phyloP scores from a whole-genome alignment of 805 yeast species.

The Isabelozyma pseudorhagii region DNA sequence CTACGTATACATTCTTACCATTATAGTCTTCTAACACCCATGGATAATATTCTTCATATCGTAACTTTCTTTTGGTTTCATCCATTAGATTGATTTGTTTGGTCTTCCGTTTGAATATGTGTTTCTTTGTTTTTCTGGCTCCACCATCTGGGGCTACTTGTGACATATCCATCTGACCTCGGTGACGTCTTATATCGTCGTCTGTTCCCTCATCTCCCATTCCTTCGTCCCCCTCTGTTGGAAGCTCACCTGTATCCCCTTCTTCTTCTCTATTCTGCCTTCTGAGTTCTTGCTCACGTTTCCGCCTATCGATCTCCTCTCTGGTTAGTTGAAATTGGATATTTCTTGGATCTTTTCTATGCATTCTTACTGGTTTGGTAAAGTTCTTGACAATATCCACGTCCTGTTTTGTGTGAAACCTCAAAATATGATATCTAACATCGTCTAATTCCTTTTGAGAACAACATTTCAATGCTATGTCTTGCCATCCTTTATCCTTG shows the following conservation, averaged over 20 bases:
- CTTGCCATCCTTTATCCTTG: constrained; percentile 38
- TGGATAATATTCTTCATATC: constrained; percentile 96
- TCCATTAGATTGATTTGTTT: constrained; percentile 78
- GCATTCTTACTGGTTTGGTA: constrained; percentile 80
- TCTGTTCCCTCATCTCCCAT: constrained; percentile 11
- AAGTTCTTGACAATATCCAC: constrained; percentile 74
- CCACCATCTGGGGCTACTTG: constrained; percentile 92
- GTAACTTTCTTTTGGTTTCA: constrained; percentile 75
- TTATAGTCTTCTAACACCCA: constrained; percentile 98
- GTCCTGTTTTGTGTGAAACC: constrained; percentile 69
- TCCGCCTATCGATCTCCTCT: constrained; percentile 64
- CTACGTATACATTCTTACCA: constrained; percentile 91
- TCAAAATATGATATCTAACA: constrained; percentile 73
- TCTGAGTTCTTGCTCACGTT: constrained; percentile 33
- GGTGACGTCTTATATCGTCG: constrained; percentile 8
- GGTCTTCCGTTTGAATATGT: constrained; percentile 70
- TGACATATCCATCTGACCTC: constrained; percentile 43
- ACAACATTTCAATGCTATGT: constrained; percentile 69
- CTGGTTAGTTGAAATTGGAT: constrained; percentile 81
- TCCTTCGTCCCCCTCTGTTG: constrained; percentile 7
- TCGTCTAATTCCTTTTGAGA: constrained; percentile 68
- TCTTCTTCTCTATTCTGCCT: constrained; percentile 14
- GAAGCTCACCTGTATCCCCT: constrained; percentile 15
- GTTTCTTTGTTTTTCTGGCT: constrained; percentile 63
- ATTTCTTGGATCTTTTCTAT: constrained; percentile 90